Base-by-base conservation (phyloP, 768 basidiomycete genomes). In the Lentinula sp. region DNA sequence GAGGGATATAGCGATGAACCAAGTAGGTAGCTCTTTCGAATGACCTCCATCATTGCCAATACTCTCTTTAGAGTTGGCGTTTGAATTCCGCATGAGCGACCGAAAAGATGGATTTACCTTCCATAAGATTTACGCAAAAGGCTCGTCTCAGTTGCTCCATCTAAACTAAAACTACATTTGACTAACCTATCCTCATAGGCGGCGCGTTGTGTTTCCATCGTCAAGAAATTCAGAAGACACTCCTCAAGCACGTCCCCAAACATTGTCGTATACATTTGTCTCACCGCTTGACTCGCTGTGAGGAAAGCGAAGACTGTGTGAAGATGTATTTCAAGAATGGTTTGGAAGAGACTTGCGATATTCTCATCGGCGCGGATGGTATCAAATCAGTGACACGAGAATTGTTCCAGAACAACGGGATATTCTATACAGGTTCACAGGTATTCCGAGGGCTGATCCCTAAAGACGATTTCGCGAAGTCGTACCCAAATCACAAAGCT, bases 301-400 rank as follows among this genome's bases (percentile, higher is more conserved):
- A 45, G 35, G 65, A 66, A 49, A 45, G 51, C 8, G 36, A 55
- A 12, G 62, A 64, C 28, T 57, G 61, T 3, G 72, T 71, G 33
- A 61, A 64, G 20, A 57, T 71, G 36, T 41, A 43, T 28, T 76
- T 76, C 60, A 35, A 67, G 18, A 64, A 70, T 37, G 68, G 69
- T 1, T 67, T 69, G 7, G 67, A 58, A 1, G 60, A 63, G 35
- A 70, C 65, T 7, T 66, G 76, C 13, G 73, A 80, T 45, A 62
- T 79, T 4, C 70, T 79, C 2, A 58, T 79, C 49, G 77, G 77
- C 2, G 77, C 77, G 9, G 78, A 79, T 57, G 78, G 79, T 3
- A 67, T 80, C 49, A 69, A 66, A 61, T 72, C 71, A 15, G 63
- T 63, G 4, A 42, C 55, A n/a, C 55, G 64, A 23, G 62, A 64